phyloP scores from a whole-genome alignment of 257 asterid species.

The Ligustrum vulgare region DNA sequence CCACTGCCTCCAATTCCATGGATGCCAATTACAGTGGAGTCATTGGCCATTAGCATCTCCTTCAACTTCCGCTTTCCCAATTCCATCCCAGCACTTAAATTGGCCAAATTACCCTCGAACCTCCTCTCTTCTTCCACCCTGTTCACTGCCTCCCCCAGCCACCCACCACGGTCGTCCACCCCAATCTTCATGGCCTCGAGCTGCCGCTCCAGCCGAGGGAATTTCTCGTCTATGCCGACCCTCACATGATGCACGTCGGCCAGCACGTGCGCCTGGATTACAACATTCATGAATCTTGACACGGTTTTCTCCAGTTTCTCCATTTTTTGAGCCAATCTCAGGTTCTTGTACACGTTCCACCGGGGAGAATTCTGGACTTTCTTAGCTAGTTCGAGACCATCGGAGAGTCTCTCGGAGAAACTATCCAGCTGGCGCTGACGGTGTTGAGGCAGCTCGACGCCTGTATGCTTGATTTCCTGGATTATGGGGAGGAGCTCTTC shows the following conservation, averaged over 20 bases:
- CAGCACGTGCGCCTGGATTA: slow-evolving; percentile 74
- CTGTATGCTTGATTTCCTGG: slow-evolving; percentile 73
- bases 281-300: slow-evolving; percentile 56
- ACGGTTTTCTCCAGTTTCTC: slow-evolving; percentile 73
- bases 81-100: slow-evolving; percentile 69
- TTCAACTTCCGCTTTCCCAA: slow-evolving; percentile 71
- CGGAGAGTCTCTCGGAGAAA: slow-evolving; percentile 56
- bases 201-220: slow-evolving; percentile 76
- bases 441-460: slow-evolving; percentile 73
- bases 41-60: slow-evolving; percentile 56
- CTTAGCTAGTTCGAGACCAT: slow-evolving; percentile 61
- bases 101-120: slow-evolving; percentile 61
- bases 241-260: slow-evolving; percentile 88
- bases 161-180: slow-evolving; percentile 57
- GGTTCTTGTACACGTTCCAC: slow-evolving; percentile 70
- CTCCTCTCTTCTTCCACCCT: slow-evolving; percentile 68
- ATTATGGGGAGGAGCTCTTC: slow-evolving; percentile 64
- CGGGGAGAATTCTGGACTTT: slow-evolving; percentile 64
- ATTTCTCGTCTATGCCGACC: slow-evolving; percentile 66
- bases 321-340: slow-evolving; percentile 63
- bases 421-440: slow-evolving; percentile 83
- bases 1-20: slow-evolving; percentile 93
- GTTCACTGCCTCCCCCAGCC: slow-evolving; percentile 77
- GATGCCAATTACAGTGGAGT: slow-evolving; percentile 51
- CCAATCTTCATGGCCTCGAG: slow-evolving; percentile 81